Conservation (phyloP, 768 basidiomycete genomes). For the Russula foetens region DNA sequence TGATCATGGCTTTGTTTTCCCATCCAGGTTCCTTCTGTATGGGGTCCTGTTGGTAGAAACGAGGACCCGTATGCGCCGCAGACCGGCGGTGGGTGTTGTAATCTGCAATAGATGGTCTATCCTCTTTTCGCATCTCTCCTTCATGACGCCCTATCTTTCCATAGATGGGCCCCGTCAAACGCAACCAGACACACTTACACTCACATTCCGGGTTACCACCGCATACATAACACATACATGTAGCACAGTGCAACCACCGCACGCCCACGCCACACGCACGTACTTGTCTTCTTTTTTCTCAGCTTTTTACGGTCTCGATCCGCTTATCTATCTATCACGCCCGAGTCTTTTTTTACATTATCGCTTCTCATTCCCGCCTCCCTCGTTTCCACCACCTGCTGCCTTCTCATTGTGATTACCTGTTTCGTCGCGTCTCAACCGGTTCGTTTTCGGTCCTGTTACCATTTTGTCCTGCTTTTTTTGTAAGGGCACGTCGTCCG, state of each 20-base stretch:
- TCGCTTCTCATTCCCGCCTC: not conserved
- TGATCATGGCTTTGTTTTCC: constrained; percentile 1
- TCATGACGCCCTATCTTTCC: not conserved
- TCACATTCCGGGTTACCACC: constrained; percentile 5
- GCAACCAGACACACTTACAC: not conserved
- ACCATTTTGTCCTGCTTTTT: not conserved
- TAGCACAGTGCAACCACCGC: constrained; percentile 6
- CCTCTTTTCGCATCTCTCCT: not conserved
- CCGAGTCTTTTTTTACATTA: constrained; percentile 7
- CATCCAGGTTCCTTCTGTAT: constrained; percentile 82
- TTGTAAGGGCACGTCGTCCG: not conserved
- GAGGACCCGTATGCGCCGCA: constrained; percentile 88
- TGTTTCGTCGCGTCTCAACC: not conserved
- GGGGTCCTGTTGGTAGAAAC: constrained; percentile 88
- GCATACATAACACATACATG: constrained; percentile 6
- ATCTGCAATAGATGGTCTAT: constrained; percentile 7
- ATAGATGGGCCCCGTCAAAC: not conserved
- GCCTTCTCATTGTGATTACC: not conserved
- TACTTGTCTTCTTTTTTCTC: not conserved
- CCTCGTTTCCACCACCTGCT: not conserved
- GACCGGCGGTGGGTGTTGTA: constrained; percentile 13
- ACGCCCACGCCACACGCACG: constrained; percentile 6
- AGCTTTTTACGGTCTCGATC: not conserved
- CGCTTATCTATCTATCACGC: constrained; percentile 10
- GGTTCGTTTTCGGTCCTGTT: not conserved